Base-by-base conservation (phyloP, 2,329 filamentous ascomycete species). In the Xylariaceae sp. region DNA sequence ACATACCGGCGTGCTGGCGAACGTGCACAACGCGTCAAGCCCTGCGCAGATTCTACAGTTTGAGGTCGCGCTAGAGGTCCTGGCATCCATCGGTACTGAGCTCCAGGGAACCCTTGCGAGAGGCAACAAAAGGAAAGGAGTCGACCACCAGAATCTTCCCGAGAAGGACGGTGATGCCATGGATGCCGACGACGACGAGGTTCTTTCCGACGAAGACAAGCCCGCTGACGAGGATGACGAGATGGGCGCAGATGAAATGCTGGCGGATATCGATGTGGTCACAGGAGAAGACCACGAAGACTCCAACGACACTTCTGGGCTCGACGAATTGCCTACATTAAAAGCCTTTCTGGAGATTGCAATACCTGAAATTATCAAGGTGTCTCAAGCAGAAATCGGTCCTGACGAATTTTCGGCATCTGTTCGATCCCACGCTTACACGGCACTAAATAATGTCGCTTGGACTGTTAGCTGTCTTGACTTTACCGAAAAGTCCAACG, bases 201-300 rank as follows among this genome's bases (percentile, higher is more conserved):
- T 55, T 5, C 58, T 53, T 1, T 63, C 60, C 2, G 60, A 62
- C 5, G 63, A 62, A 5, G 63, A 64, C 2, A 64, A 68, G 3
- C 50, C 47, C 2, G 56, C 54, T 3, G 58, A 52, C n/a, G 58
- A 57, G 10, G 56, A 60, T 18, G 64, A 70, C n/a, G 70, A 74
- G 36, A 74, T 75, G 65, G 64, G 68, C 33, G 59, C 70, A 17
- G 72, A 72, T 32, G 70, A 70, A 31, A 69, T 80, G 39, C 65
- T 74, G 38, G 74, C 70, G 18, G 79, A 83, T 47, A 78, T 83
- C 72, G 76, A 75, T 4, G 66, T 73, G 56, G 75, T 83, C 2
- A 72, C 72, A 0, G 74, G 70, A 3, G 61, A 48, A 17, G 61
- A 64, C 25, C n/a, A n/a, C n/a, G 59, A 61, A 14, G 61, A 63